Evolutionary conservation across 305 asterid genomes (phyloP).

Genomic region (Solanum chacoense): DNA sequence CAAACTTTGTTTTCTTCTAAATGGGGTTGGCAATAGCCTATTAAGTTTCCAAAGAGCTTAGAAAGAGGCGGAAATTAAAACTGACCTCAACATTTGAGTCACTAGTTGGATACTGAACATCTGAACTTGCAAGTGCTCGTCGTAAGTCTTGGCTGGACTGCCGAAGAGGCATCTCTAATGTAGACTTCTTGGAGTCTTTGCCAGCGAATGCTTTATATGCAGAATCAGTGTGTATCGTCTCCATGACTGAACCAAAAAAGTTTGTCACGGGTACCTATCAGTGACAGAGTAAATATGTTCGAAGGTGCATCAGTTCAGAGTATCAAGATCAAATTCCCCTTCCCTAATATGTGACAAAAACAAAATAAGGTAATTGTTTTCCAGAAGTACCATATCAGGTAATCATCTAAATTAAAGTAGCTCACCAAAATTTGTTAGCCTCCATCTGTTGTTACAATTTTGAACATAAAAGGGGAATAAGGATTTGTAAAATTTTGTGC

Average conservation of each 20-base stretch:
- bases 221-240: conserved; percentile 81
- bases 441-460: not conserved
- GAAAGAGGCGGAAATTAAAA: not conserved
- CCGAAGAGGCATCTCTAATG: conserved; percentile 22
- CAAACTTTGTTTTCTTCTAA: conserved; percentile 11
- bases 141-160: conserved; percentile 19
- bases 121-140: conserved; percentile 27
- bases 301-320: not conserved
- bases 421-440: not conserved
- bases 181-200: conserved; percentile 18
- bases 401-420: not conserved
- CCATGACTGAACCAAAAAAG: conserved; percentile 97
- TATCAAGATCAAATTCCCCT: not conserved
- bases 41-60: not conserved
- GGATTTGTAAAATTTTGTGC: not conserved
- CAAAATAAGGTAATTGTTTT: not conserved
- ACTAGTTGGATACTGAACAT: conserved; percentile 22
- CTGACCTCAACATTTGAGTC: conserved; percentile 36
- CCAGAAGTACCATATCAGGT: not conserved
- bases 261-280: conserved; percentile 85
- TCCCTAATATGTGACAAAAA: not conserved
- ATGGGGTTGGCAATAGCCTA: not conserved
- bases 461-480: not conserved
- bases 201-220: conserved; percentile 55
- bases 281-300: not conserved